Conservation (phyloP, 441 rosid genomes). For the Pelargonium fulgidum region DNA sequence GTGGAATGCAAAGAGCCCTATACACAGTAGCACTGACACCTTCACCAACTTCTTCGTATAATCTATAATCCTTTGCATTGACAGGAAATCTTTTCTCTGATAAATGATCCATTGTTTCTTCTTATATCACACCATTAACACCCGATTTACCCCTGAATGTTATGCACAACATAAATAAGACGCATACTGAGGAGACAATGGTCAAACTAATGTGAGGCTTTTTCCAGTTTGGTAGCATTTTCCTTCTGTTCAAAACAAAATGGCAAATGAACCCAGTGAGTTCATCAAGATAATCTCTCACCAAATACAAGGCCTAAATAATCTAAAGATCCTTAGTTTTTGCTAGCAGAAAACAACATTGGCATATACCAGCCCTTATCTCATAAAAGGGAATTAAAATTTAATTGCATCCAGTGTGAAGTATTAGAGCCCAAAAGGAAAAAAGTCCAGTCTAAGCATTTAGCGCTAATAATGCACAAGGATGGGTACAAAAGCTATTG, state of each 20-base stretch:
- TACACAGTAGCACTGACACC: conserved; percentile 93
- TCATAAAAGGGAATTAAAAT: not conserved
- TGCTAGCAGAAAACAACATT: conserved; percentile 4
- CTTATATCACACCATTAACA: conserved; percentile 44
- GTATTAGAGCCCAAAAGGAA: conserved; percentile 8
- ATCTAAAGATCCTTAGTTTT: conserved; percentile 16
- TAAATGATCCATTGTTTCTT: conserved; percentile 45
- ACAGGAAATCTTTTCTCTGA: conserved; percentile 70
- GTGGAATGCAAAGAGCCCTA: conserved; percentile 88
- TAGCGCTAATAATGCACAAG: not conserved
- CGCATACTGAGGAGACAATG: conserved; percentile 24
- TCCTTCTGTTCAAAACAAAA: conserved; percentile 35
- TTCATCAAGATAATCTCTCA: conserved; percentile 29
- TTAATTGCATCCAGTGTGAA: not conserved
- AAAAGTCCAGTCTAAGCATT: not conserved
- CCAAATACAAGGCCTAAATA: conserved; percentile 20
- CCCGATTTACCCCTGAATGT: conserved; percentile 31
- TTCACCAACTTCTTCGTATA: conserved; percentile 94
- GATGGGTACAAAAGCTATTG: not conserved
- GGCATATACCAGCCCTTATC: no score
- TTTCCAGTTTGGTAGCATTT: conserved; percentile 72
- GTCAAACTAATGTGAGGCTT: conserved; percentile 44
- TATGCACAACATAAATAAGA: conserved; percentile 27
- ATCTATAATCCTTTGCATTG: conserved; percentile 66
- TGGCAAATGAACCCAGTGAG: conserved; percentile 23